Base-by-base conservation (phyloP, 2,329 filamentous ascomycete species). In the Neopestalotiopsis rosae region DNA sequence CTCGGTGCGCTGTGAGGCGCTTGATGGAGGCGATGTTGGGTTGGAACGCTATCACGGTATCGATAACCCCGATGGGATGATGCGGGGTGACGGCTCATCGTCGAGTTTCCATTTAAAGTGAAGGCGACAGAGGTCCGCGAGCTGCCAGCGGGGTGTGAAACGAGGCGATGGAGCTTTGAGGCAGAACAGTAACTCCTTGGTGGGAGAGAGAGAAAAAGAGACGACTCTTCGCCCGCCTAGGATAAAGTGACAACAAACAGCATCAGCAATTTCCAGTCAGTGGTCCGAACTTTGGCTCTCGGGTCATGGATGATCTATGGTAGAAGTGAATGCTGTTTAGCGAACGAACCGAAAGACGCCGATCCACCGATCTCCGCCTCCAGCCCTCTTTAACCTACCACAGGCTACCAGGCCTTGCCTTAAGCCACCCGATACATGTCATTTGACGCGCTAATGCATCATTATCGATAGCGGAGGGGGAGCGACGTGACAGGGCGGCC, bases 61-160 rank as follows among this genome's bases (percentile, higher is more conserved):
- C 69, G 68, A 69, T 62, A 61, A 61, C 66, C 69, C 69, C 66
- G 61, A 28, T 68, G 63, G 56, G 69, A 69, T 34, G 59, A 38
- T 68, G 69, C 69, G 69, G 67, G 69, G 69, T 64, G 67, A 59
- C 61, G 57, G 69, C 67, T 68, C 69, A 70, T 70, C 69, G 69
- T 70, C 65, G 61, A 56, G 34, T 28, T 56, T 34, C 64, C 42
- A 66, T 56, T 12, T 38, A 42, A 24, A 45, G 12, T 13, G 38
- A 40, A 30, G 28, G 30, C n/a, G 20, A 30, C 12, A 34, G 28
- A 10, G 28, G 20, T 42, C 34, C 38, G n/a, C n/a, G 40, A 13
- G 49, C 30, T 52, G 17, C 28, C 10, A 45, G 42, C 24, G 12
- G 17, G 45, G 13, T 32, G 13, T 32, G 28, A 30, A 61, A 38